Evolutionary conservation across 2,329 filamentous ascomycete species (phyloP), one percentile per base, ranked within the genome.

Genomic region (Sclerotinia subarctica): DNA sequence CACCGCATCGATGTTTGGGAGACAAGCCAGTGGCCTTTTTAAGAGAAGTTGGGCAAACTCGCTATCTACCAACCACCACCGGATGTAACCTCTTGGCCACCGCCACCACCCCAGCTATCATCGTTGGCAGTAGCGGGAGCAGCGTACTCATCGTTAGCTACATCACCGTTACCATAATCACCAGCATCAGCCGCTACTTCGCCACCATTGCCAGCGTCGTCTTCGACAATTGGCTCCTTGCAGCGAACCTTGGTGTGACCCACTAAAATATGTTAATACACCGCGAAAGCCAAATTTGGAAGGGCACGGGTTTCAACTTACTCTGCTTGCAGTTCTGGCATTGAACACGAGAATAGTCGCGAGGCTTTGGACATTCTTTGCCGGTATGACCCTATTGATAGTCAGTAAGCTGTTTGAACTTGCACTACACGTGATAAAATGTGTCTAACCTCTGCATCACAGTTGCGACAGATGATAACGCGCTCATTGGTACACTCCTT

Each of bases 281-380:
- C 46, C 17, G 2, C 8, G 67, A 69, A 52, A 13, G 63, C 13
- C 29, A 42, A 59, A 24, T 7, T n/a, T 42, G 6, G 24, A 38
- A 44, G 35, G 35, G 26, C 17, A 21, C 17, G 24, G n/a, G 35
- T 17, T 24, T 52, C 24, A 32, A 74, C 78, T 74, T 78, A 76
- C 77, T 79, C 71, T 83, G 69, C 46, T 78, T 71, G 73, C 87
- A 89, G 76, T 87, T 87, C 66, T 76, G 78, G 78, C 87, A 89
- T 76, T 86, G 84, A 69, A 88, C 80, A 10, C 84, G 82, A n/a
- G 81, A 79, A 56, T 81, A 83, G 73, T 88, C 86, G 0, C 76
- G 69, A 71, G 81, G 82, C 72, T 90, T 88, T 74, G 83, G 81
- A 75, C 90, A 92, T 66, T 80, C 76, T 77, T 85, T 88, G 32